Base-by-base conservation (phyloP, 768 basidiomycete species). In the Termitomyces sp. region DNA sequence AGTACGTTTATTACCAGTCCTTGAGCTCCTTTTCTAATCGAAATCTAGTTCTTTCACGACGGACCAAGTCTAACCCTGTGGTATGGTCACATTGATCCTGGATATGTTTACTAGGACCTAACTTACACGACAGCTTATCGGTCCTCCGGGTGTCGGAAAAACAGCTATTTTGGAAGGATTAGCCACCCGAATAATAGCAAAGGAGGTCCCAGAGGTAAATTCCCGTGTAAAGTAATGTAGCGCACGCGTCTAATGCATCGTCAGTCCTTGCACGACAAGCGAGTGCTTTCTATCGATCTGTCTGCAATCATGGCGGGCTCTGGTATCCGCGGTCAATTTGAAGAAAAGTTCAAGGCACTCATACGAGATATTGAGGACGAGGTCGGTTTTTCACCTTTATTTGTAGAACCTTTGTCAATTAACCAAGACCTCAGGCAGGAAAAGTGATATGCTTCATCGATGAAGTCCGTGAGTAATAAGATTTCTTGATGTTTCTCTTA, bases 1-100 rank as follows among this genome's bases (percentile, higher is more conserved):
- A 95, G 91, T 90, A 62, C 70, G 85, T 70, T 44, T 7, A 40
- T 17, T 33, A 23, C 15, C 5, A 12, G 15, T 19, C 1, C 35
- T 19, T 38, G 26, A 42, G 28, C 5, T n/a, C 12, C 7, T 48
- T 28, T 45, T 53, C 28, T 23, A 23, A 57, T 58, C 12, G 45
- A 33, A 21, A 3, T 8, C 28, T 1, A 91, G 90, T 95, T 64
- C 75, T 95, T 9, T 94, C 91, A 26, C 78, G 93, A 43, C 71
- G 94, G 64, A 96, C 94, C 2, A 97, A 97, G 70, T 91, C 89
- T 8, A 95, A 96, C 64, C 94, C 93, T 5, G 91, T 95, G 62
- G 89, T 85, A 70, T 50, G 85, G 73, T 15, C 19, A 8, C 19
- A 41, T 17, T 41, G 17, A 17, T 21, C 6, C 3, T 31, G 35